Evolutionary conservation across 192 early-diverging fungal species (phyloP), one percentile per base, ranked within the genome.

Genomic region (Ramicandelaber brevisporus): DNA sequence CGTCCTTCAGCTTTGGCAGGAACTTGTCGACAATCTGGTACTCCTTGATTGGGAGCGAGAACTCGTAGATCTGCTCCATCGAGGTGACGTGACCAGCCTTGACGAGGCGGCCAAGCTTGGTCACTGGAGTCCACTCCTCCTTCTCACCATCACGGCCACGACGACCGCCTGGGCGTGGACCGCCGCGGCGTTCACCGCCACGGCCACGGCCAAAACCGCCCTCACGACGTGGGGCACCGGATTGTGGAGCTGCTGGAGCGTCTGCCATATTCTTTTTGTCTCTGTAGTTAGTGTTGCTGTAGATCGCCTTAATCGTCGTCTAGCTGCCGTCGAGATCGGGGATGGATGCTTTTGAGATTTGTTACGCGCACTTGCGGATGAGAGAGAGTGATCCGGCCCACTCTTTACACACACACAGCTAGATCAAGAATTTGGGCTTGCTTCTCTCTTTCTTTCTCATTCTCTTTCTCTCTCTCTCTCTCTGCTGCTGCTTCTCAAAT

Each of bases 11-110:
- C 52, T 70, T 68, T 53, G 80, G 78, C 25, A 96, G 60, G 74
- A 96, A 88, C 52, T 58, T 61, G 54, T 96, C 89, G 45, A 96
- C 72, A 38, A 96, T 80, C 68, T 96, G 89, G 76, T 78, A 96
- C 63, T 96, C 89, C 76, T 96, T 96, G 72, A 96, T 80, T 38
- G 89, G 86, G 37, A 96, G 74, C 24, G 89, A 90, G 71, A 85
- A 96, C 34, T 88, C 55, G 61, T 90, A 96, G 49, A 96, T 74
- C 60, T 96, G 77, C 60, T 96, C 82, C 46, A 96, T 90, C 38
- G 71, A 67, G 68, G 75, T 76, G 73, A 96, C 86, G 63, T 85
- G 80, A 61, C 73, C 71, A 55, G 84, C 89, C 70, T 86, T 87
- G 37, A 96, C 89, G 39, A 96, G 77, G 64, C 89, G 89, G 32